A percentile compares a stretch with the other conserved stretches of the same genome.
phyloP scores from a whole-genome alignment of 768 basidiomycete genomes.

The Glaciozyma antarctica region DNA sequence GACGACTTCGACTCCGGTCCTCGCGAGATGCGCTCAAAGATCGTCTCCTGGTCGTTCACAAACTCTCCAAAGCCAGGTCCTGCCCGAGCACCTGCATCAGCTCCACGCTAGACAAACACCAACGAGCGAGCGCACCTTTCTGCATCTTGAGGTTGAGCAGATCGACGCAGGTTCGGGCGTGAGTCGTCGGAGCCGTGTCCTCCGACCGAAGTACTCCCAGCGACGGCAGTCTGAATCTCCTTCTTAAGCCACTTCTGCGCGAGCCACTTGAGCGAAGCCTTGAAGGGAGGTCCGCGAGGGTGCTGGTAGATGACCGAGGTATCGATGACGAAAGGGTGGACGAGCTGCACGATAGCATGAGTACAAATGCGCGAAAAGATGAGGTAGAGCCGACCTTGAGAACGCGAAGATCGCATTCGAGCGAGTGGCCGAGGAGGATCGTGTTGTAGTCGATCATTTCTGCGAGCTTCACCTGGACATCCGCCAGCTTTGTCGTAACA shows the following conservation, averaged over 20 bases:
- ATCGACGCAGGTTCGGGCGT: slow-evolving; percentile 79
- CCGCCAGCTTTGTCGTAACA: slow-evolving; percentile 65
- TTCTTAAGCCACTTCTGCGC: slow-evolving; percentile 84
- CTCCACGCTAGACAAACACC: not conserved
- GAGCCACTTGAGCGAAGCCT: slow-evolving; percentile 94
- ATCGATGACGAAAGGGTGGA: slow-evolving; percentile 80
- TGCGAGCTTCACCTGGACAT: slow-evolving; percentile 64
- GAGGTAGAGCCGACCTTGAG: slow-evolving; percentile 47
- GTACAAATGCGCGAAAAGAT: not conserved
- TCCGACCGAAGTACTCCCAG: slow-evolving; percentile 42
- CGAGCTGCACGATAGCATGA: slow-evolving; percentile 41
- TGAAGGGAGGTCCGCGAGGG: slow-evolving; percentile 82
- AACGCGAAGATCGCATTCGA: slow-evolving; percentile 85
- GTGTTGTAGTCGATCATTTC: slow-evolving; percentile 45
- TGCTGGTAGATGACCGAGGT: slow-evolving; percentile 85
- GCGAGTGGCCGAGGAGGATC: slow-evolving; percentile 87
- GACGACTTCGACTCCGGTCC: slow-evolving; percentile 35
- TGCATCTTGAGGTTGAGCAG: slow-evolving; percentile 71
- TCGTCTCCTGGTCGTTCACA: slow-evolving; percentile 70
- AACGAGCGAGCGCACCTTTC: slow-evolving; percentile 46
- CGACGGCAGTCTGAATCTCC: slow-evolving; percentile 61
- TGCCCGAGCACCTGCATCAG: slow-evolving; percentile 25
- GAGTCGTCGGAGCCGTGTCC: slow-evolving; percentile 93
- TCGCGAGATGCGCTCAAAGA: slow-evolving; percentile 74
- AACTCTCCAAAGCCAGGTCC: slow-evolving; percentile 76